Conservation (phyloP, 2,329 filamentous ascomycete species). For the Ophiocordyceps sinensis region DNA sequence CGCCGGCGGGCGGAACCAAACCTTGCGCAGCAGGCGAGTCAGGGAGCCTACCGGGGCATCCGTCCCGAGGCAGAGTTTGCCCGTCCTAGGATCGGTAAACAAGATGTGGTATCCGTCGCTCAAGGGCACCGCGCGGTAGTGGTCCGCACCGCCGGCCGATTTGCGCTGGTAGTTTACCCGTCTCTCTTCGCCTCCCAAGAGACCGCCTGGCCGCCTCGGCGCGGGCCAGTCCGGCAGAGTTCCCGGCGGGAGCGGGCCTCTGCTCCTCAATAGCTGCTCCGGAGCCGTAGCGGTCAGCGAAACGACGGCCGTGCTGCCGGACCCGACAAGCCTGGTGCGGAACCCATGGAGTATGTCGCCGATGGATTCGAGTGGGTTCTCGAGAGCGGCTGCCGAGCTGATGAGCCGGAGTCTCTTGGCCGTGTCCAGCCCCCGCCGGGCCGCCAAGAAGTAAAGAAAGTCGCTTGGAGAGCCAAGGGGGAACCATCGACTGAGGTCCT, state of each 20-base stretch:
- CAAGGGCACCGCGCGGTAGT: conserved; percentile 48
- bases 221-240: too few species aligned
- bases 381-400: conserved; percentile 36
- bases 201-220: neutral
- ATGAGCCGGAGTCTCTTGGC: conserved; percentile 45
- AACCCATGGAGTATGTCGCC: conserved; percentile 9
- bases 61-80: conserved; percentile 43
- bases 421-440: conserved; percentile 30
- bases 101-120: conserved; percentile 51
- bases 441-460: conserved; percentile 45
- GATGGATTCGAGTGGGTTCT: conserved; percentile 8
- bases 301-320: conserved; percentile 8
- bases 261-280: neutral
- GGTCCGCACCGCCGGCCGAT: conserved; percentile 33
- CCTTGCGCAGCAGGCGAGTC: conserved; percentile 40
- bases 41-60: conserved; percentile 39
- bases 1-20: conserved; percentile 30
- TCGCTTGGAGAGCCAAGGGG: conserved; percentile 38
- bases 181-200: neutral
- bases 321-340: conserved; percentile 8
- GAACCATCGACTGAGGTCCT: conserved; percentile 39
- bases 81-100: conserved; percentile 45
- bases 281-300: conserved; percentile 1
- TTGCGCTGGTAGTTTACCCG: conserved; percentile 6
- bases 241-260: neutral